A percentile compares a stretch with the other conserved stretches of the same genome.
Evolutionary conservation across 495 filamentous ascomycete species (phyloP).

Genomic region (Letharia columbiana): DNA sequence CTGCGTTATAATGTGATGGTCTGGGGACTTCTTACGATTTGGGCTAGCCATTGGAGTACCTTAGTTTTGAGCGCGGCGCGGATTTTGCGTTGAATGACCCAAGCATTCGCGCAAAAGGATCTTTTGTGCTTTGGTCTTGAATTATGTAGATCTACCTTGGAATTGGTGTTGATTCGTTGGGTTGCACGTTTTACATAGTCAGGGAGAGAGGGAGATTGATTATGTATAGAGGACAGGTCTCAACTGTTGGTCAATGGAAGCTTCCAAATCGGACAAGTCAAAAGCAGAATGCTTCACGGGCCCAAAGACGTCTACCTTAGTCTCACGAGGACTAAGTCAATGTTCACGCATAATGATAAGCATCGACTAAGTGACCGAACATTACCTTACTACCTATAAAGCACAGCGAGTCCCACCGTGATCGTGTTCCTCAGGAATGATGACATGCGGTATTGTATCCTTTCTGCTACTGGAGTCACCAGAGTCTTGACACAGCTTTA

Average conservation of each 20-base stretch:
- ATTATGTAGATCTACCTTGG: not conserved
- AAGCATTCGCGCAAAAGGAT: not conserved
- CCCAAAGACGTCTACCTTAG: too few species aligned
- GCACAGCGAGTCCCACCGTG: not conserved
- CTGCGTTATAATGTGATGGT: constrained; percentile 31
- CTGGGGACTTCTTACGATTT: not conserved
- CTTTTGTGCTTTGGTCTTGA: not conserved
- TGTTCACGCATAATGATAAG: not conserved
- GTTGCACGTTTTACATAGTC: not conserved
- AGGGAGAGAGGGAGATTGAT: not conserved
- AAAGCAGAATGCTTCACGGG: not conserved
- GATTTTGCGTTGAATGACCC: not conserved
- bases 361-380: not conserved
- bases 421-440: too few species aligned
- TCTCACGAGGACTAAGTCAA: too few species aligned
- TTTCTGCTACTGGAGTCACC: too few species aligned
- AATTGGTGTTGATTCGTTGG: not conserved
- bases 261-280: too few species aligned
- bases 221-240: too few species aligned
- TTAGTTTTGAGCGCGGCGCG: not conserved
- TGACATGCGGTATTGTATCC: too few species aligned
- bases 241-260: too few species aligned
- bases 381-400: not conserved
- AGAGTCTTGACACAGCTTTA: too few species aligned
- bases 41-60: not conserved